Evolutionary conservation across 2,329 filamentous ascomycete species (phyloP).

Genomic region (Sordariomycetes sp.): DNA sequence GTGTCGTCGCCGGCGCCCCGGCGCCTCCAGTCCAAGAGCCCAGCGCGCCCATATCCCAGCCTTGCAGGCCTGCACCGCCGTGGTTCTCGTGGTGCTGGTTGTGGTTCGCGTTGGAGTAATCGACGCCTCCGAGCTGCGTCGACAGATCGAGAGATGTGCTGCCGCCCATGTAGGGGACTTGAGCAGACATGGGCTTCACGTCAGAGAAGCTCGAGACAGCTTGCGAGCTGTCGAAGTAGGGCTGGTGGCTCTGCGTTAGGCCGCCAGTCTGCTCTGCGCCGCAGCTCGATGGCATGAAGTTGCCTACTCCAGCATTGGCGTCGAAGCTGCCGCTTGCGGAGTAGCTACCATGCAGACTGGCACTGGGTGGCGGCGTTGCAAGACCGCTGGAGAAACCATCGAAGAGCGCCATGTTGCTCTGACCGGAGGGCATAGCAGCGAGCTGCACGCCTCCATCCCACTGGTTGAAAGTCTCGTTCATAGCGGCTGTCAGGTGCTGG

Average conservation of each 20-base stretch:
- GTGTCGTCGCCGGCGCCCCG: constrained; percentile 4
- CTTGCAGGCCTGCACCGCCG: constrained; percentile 20
- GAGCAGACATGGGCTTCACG: constrained; percentile 20
- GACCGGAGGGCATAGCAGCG: constrained; percentile 16
- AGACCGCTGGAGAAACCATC: constrained; percentile 44
- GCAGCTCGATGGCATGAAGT: constrained; percentile 18
- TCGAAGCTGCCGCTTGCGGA: constrained; percentile 36
- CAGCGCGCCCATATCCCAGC: constrained; percentile 27
- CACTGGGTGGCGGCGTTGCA: constrained; percentile 47
- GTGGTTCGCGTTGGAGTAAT: constrained; percentile 14
- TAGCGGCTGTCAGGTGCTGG: constrained; percentile 43
- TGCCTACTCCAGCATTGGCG: constrained; percentile 16
- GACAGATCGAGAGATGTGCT: constrained; percentile 20
- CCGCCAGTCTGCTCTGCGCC: constrained; percentile 16
- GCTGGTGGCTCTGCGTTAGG: constrained; percentile 15
- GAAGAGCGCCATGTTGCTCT: constrained; percentile 26
- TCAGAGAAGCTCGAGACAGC: constrained; percentile 14
- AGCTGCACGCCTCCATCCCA: constrained; percentile 30
- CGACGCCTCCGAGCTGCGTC: constrained; percentile 20
- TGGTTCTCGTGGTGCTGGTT: constrained; percentile 13
- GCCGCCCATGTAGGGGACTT: constrained; percentile 19
- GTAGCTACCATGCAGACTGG: constrained; percentile 38
- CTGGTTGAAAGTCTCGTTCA: constrained; percentile 47
- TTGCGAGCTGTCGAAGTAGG: constrained; percentile 22
- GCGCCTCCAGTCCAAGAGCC: constrained; percentile 21